Evolutionary conservation across 345 rosid genomes (phyloP), one percentile per base, ranked within the genome.

Genomic region (Eucalyptus victrix): DNA sequence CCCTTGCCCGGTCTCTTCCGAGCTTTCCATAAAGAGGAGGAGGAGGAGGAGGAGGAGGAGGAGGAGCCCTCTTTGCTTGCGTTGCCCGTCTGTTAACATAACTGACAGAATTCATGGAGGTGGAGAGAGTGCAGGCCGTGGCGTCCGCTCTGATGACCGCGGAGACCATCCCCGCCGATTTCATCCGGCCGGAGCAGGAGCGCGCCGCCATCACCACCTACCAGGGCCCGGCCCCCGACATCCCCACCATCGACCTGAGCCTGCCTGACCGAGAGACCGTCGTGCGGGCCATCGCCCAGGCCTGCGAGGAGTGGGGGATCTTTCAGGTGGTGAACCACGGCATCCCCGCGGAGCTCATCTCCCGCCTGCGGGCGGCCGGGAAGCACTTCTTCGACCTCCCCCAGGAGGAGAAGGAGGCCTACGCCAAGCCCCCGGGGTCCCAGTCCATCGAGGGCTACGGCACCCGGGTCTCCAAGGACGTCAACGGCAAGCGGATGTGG

Each of bases 121-220:
- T 94, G 69, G 92, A 90, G 69, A 92, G 94, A 56, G 96, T 94
- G 4, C 96, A 96, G 90, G 93, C 94, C 72, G 90, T 95, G 30
- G 92, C 96, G 32, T 93, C 92, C 15, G 87, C 95, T 16, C 92
- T 92, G 26, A 89, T 86, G 8, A 51, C 90, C 1, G 72, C 40
- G 1, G 95, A 92, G 32, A 91, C 92, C 0, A 95, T 97, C 34
- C 99, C 98, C 3, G 87, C 86, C 3, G 99, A 93, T 86, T 97
- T 94, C 94, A 93, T 97, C 53, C 90, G 96, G 49, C 89, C 97
- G 0, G 96, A 93, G 83, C 91, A 90, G 11, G 99, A 97, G 12
- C 99, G 95, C 88, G 98, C 99, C 4, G 94, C 94, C 19, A 81
- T 91, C 86, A 94, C 98, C 9, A 97, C 98, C 2, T 93, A 93